phyloP scores from a whole-genome alignment of 768 basidiomycete species.

The Psilocybe cyanescens region DNA sequence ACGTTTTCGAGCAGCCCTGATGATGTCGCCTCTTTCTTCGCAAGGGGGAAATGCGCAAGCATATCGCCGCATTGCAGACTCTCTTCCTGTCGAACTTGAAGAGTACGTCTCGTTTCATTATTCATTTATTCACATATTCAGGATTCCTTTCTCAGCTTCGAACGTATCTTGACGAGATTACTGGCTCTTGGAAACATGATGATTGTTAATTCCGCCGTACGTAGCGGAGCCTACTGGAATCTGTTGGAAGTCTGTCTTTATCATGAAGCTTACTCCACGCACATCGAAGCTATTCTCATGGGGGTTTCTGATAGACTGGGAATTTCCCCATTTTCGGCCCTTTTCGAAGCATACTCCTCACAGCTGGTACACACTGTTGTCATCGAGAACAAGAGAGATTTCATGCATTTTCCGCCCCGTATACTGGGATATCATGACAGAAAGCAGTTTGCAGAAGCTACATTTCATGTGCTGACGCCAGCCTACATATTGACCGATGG shows the following conservation, averaged over 20 bases:
- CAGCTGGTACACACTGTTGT: slow-evolving; percentile 79
- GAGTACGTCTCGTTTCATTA: slow-evolving; percentile 44
- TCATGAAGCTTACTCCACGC: slow-evolving; percentile 37
- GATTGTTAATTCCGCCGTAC: slow-evolving; percentile 74
- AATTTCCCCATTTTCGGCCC: slow-evolving; percentile 54
- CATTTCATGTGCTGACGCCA: slow-evolving; percentile 70
- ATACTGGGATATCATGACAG: slow-evolving; percentile 78
- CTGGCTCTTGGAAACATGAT: slow-evolving; percentile 77
- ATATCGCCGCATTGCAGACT: slow-evolving; percentile 52
- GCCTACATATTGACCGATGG: slow-evolving; percentile 58
- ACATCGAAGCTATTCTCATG: slow-evolving; percentile 55
- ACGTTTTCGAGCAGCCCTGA: slow-evolving; percentile 72
- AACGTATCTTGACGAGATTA: slow-evolving; percentile 74
- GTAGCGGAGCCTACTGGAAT: slow-evolving; percentile 88
- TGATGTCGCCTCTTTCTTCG: slow-evolving; percentile 63
- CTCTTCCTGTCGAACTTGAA: slow-evolving; percentile 47
- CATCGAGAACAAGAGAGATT: slow-evolving; percentile 48
- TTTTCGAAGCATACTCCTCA: slow-evolving; percentile 81
- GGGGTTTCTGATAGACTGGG: slow-evolving; percentile 74
- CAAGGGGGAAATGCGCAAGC: slow-evolving; percentile 43
- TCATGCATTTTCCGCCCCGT: slow-evolving; percentile 67
- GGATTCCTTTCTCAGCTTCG: slow-evolving; percentile 51
- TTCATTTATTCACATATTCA: neutral
- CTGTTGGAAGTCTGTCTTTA: slow-evolving; percentile 71
- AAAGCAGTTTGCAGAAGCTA: slow-evolving; percentile 66